Evolutionary conservation across 1,139 yeast genomes (phyloP), one percentile per base, ranked within the genome.

Genomic region (Debaryomyces singareniensis): DNA sequence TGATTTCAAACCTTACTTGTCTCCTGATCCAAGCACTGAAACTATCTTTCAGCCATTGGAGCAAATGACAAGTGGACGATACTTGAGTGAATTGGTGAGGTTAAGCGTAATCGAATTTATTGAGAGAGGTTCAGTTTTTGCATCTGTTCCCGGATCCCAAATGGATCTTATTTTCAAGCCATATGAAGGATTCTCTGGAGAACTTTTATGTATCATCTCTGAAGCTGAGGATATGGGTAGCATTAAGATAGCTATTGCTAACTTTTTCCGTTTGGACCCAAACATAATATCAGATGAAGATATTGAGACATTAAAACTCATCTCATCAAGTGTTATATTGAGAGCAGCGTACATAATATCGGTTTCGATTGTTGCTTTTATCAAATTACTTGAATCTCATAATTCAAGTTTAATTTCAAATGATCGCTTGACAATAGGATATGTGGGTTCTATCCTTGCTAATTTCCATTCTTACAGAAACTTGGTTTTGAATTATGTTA

Each of bases 21-120:
- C 43, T 5, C 37, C 47, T 5, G 70, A 61, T 34, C 58, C 58
- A 3, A 25, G 25, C 3, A 43, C 50, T n/a, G 37, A 49, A 13
- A 47, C 51, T 6, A 53, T 71, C 24, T 68, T 70, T 43, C 80
- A 75, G 45, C 81, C 81, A 2, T 51, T 65, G 27, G 81, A 75
- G 44, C 53, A 69, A 35, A 54, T 72, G 58, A 63, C 75, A 23
- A 59, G 75, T 29, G 81, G 80, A 2, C 54, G 80, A 40, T 75
- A 75, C 47, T 55, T 75, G 31, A 73, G 76, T 7, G 81, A 75
- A 43, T 47, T 73, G 34, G 51, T 68, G 4, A 53, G 80, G 28
- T 50, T 68, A 32, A 61, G 61, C 3, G 32, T 71, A 25, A 43
- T 56, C 18, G 68, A 62, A 27, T 43, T 65, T 39, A 44, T 58